Percentiles rank a stretch among this genome's conserved stretches.
Evolutionary conservation across 192 early-diverging fungal genomes (phyloP).

Genomic region (Backusella macrospora): DNA sequence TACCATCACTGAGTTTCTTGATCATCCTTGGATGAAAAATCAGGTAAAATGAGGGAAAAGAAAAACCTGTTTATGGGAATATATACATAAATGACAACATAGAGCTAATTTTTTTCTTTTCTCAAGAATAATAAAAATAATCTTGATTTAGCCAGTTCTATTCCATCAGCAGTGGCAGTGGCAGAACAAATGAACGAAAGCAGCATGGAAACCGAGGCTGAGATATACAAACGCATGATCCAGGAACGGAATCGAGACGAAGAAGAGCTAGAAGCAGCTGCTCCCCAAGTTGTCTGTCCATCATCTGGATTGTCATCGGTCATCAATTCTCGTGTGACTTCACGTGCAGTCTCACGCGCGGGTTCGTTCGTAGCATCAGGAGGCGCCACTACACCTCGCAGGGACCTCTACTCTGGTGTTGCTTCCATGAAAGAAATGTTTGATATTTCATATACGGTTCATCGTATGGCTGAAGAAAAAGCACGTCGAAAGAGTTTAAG

Average conservation of each 20-base stretch:
- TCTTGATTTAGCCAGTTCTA: background rate
- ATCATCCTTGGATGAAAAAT: slow-evolving; percentile 72
- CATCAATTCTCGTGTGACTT: slow-evolving; percentile 19
- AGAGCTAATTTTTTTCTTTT: background rate
- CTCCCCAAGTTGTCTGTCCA: background rate
- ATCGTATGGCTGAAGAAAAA: slow-evolving; percentile 68
- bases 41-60: background rate
- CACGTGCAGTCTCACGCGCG: slow-evolving; percentile 14
- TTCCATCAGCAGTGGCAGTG: background rate
- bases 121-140: background rate
- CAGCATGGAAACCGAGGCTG: slow-evolving; percentile 4
- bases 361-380: background rate
- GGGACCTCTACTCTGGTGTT: slow-evolving; percentile 27
- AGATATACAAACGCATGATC: slow-evolving; percentile 21
- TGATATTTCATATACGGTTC: slow-evolving; percentile 74
- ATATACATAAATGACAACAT: background rate
- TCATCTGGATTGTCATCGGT: slow-evolving; percentile 4
- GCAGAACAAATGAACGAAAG: background rate
- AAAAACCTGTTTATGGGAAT: background rate
- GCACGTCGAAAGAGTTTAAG: slow-evolving; percentile 23
- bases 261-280: slow-evolving; percentile 11
- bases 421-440: slow-evolving; percentile 70
- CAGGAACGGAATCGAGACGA: slow-evolving; percentile 20
- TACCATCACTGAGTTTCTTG: slow-evolving; percentile 82
- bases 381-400: slow-evolving; percentile 18